Conservation (phyloP, 768 basidiomycete species). For the Calocera viscosa region DNA sequence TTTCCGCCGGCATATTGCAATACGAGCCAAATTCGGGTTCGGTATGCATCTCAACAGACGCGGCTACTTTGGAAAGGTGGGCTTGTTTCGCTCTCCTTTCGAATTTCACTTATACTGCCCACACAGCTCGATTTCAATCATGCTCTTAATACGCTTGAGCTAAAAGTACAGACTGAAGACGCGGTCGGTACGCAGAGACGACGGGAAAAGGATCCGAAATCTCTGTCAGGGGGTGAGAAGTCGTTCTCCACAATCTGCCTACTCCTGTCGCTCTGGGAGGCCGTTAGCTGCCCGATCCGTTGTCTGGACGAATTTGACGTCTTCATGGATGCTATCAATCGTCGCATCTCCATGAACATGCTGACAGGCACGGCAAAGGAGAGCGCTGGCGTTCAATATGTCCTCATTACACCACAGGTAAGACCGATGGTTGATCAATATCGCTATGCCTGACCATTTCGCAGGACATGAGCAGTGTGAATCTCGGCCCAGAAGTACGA, state of each 20-base stretch:
- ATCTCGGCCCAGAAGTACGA: conserved; percentile 52
- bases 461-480: conserved; percentile 61
- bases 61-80: conserved; percentile 70
- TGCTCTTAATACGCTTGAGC: conserved; percentile 41
- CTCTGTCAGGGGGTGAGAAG: conserved; percentile 88
- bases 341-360: conserved; percentile 89
- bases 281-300: conserved; percentile 83
- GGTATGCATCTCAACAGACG: conserved; percentile 69
- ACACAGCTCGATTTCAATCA: conserved; percentile 62
- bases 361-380: conserved; percentile 78
- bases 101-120: conserved; percentile 6
- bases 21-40: conserved; percentile 70
- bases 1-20: conserved; percentile 78
- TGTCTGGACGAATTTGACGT: conserved; percentile 99
- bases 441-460: background rate
- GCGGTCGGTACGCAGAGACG: conserved; percentile 36
- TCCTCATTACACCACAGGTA: conserved; percentile 85
- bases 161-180: conserved; percentile 79
- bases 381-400: conserved; percentile 80
- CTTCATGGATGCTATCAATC: conserved; percentile 83
- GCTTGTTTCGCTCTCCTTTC: background rate
- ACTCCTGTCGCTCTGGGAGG: conserved; percentile 89
- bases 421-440: conserved; percentile 8
- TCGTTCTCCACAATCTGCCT: conserved; percentile 94
- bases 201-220: conserved; percentile 66